Base-by-base conservation (phyloP, 441 rosid genomes). In the Pelargonium citronellum region DNA sequence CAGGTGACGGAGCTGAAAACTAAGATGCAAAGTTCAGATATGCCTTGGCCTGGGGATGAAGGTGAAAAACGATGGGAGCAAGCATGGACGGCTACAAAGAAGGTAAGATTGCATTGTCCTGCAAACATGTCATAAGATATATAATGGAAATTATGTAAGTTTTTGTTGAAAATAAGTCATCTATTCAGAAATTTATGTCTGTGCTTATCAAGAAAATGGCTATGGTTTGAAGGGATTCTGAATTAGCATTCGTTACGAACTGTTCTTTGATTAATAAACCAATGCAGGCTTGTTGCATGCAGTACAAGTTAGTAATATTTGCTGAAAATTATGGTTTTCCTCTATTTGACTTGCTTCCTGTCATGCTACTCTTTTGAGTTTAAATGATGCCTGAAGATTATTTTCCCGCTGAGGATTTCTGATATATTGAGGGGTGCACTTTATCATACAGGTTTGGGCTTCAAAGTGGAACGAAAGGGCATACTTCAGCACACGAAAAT, bases 31-130 rank as follows among this genome's bases (percentile, higher is more conserved):
- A 77, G 68, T 66, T 95, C 97, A 71, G 94, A 87, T 44, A 95
- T 95, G 96, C 96, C 97, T 69, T 95, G 97, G 99, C 97, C 99
- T 44, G 99, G 97, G 60, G 96, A 90, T 80, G 99, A 91, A 82
- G 91, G 99, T 66, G 88, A 90, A 70, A 76, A 79, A 65, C 78
- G 93, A 78, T 95, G 97, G 97, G 87, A 85, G 79, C 97, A 89
- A 82, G 97, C 97, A 71, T 95, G 99, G 99, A 79, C 79, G 71
- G 89, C 99, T 72, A 87, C 90, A 76, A 95, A 91, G 89, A 95
- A 90, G 97, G 99, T 94, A 77, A 53, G 46, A 24, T 30, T 62
- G 67, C 62, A 44, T 77, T 66, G 6, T 67, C 53, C 62, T 41
- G 27, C 37, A 47, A 16, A n/a, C 60, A 10, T 16, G 27, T 47